Conservation (phyloP, 257 asterid genomes). For the Lycium barbarum region DNA sequence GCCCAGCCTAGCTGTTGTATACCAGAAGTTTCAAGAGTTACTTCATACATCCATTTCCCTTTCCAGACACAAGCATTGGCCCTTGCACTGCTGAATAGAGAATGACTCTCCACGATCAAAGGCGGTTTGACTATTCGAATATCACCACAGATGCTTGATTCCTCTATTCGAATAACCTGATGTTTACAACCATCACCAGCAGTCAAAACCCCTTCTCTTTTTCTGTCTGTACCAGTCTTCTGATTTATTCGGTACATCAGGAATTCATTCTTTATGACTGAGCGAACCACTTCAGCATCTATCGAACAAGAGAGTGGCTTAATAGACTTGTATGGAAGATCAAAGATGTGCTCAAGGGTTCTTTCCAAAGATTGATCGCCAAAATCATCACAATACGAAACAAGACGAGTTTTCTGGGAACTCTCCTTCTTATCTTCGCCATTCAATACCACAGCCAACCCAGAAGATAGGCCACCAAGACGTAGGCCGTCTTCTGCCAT, state of each 20-base stretch:
- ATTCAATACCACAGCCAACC: slow-evolving; percentile 85
- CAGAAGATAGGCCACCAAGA: slow-evolving; percentile 80
- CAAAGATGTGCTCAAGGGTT: slow-evolving; percentile 86
- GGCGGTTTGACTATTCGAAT: slow-evolving; percentile 71
- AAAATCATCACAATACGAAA: slow-evolving; percentile 82
- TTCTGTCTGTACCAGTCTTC: slow-evolving; percentile 42
- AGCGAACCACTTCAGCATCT: slow-evolving; percentile 55
- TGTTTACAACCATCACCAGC: slow-evolving; percentile 49
- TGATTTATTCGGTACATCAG: slow-evolving; percentile 53
- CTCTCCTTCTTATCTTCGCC: slow-evolving; percentile 63
- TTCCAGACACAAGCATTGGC: slow-evolving; percentile 92
- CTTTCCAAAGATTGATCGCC: slow-evolving; percentile 94
- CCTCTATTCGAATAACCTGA: slow-evolving; percentile 66
- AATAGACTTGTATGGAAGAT: slow-evolving; percentile 76
- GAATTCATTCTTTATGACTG: slow-evolving; percentile 66
- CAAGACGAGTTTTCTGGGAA: slow-evolving; percentile 68
- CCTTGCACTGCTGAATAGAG: slow-evolving; percentile 86
- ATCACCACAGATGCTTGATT: slow-evolving; percentile 85
- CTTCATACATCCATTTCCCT: slow-evolving; percentile 99
- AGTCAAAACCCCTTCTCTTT: slow-evolving; percentile 64
- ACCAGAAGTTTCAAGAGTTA: slow-evolving; percentile 89
- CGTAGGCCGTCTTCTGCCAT: slow-evolving; percentile 91
- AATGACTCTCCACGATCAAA: slow-evolving; percentile 83
- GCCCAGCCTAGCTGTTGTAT: slow-evolving; percentile 98
- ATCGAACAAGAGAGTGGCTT: slow-evolving; percentile 59